Base-by-base conservation (phyloP, 2,329 filamentous ascomycete genomes). In the Aspergillus alliaceus region DNA sequence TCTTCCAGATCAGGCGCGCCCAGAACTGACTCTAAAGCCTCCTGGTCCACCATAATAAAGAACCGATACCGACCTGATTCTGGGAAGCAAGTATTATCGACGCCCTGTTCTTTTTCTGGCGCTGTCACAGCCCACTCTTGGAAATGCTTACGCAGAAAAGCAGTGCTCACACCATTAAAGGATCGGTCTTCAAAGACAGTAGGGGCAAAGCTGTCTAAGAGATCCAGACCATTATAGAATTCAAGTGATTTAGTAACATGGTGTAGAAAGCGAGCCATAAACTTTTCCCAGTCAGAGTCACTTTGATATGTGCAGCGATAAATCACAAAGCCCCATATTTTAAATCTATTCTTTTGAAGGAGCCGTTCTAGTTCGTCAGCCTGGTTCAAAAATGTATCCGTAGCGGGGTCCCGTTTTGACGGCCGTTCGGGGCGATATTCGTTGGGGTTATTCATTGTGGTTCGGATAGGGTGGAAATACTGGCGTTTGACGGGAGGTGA, bases 311-410 rank as follows among this genome's bases (percentile, higher is more conserved):
- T 59, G 47, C 54, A 59, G 18, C 58, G 51, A 46, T 59, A 59
- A 46, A 57, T 53, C 3, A 50, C 51, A 24, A 59, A 52, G 15
- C 54, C 51, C 51, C 54, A 57, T 20, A 22, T 54, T 42, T 14
- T 18, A 35, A 59, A 56, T 15, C 40, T 20, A 29, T 62, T 50
- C 12, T 46, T 29, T 32, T 61, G 18, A 25, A 59, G 46, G 22
- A 57, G 51, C 90, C 91, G 5, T 31, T 46, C 42, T 2, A 46
- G 24, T 29, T 11, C 3, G 24, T 46, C 25, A 24, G 42, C 42
- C 6, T 18, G 3, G 6, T 20, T 46, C 1, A 9, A 22, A 0
- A 3, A 4, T 46, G 42, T 12, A 8, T 29, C 15, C 15, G 18
- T 18, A 2, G 42, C 18, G 15, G 42, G 42, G 9, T 29, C 42